Conservation (phyloP, 73 alveolate species). For the Effrenium voratum region DNA sequence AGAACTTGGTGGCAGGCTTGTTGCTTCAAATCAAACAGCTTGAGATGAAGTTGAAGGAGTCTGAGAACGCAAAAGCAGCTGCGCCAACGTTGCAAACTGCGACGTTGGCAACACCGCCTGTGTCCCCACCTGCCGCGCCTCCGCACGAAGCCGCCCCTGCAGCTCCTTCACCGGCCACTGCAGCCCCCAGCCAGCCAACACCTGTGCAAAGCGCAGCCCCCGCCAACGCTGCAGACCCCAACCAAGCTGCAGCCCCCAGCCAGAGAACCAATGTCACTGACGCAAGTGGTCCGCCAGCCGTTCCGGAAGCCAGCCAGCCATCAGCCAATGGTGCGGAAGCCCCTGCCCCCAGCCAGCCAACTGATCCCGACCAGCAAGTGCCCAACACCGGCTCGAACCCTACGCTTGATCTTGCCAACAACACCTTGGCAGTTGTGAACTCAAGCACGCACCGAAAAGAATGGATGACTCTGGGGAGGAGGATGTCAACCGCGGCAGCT, state of each 20-base stretch:
- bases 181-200: too few relatives aligned
- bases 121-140: not conserved
- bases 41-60: not conserved
- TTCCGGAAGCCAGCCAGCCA: not conserved
- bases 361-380: too few relatives aligned
- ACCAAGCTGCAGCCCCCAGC: too few relatives aligned
- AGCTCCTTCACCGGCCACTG: not conserved
- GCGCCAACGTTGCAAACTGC: not conserved
- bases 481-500: not conserved
- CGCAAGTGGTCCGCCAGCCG: too few relatives aligned
- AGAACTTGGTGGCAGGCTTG: too few relatives aligned
- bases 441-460: not conserved
- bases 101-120: not conserved
- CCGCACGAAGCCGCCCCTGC: not conserved
- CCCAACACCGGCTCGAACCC: not conserved
- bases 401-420: not conserved
- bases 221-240: too few relatives aligned
- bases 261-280: too few relatives aligned
- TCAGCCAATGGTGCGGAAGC: too few relatives aligned
- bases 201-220: too few relatives aligned
- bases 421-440: not conserved
- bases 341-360: too few relatives aligned
- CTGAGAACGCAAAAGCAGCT: too few relatives aligned
- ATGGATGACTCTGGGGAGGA: not conserved
- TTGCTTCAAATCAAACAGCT: not conserved